Evolutionary conservation across 306 rosid genomes (phyloP).

Genomic region (Prunus mira): DNA sequence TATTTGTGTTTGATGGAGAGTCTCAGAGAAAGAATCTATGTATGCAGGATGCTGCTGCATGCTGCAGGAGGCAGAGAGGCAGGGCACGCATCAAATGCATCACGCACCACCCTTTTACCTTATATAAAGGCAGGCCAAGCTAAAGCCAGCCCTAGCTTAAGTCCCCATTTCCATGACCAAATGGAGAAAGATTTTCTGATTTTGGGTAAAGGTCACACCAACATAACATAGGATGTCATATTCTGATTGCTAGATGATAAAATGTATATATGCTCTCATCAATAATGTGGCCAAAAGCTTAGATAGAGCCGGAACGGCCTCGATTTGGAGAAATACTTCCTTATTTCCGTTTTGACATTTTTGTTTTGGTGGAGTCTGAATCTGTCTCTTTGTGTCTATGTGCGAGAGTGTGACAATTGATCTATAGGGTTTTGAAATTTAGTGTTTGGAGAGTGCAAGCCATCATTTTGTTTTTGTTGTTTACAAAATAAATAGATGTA

Average conservation of each 20-base stretch:
- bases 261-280: not conserved
- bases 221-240: not conserved
- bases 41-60: not conserved
- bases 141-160: constrained; percentile 31
- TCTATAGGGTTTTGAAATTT: not conserved
- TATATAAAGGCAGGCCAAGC: constrained; percentile 30
- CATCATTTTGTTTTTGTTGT: not conserved
- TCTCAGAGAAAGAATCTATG: constrained; percentile 26
- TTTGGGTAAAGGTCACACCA: not conserved
- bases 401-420: not conserved
- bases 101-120: constrained; percentile 12
- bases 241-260: not conserved
- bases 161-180: constrained; percentile 36
- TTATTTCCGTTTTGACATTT: not conserved
- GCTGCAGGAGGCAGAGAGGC: constrained; percentile 4
- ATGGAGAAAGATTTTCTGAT: constrained; percentile 17
- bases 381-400: not conserved
- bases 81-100: constrained; percentile 4
- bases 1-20: constrained; percentile 29
- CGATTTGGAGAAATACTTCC: not conserved
- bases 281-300: not conserved
- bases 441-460: not conserved
- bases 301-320: not conserved
- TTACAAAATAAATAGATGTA: not conserved
- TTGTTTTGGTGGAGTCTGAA: not conserved